These are phyloP conservation scores for Hypholoma sublateritium DNA, from an alignment of 768 basidiomycete species.

Conservation along the genomic window DNA sequence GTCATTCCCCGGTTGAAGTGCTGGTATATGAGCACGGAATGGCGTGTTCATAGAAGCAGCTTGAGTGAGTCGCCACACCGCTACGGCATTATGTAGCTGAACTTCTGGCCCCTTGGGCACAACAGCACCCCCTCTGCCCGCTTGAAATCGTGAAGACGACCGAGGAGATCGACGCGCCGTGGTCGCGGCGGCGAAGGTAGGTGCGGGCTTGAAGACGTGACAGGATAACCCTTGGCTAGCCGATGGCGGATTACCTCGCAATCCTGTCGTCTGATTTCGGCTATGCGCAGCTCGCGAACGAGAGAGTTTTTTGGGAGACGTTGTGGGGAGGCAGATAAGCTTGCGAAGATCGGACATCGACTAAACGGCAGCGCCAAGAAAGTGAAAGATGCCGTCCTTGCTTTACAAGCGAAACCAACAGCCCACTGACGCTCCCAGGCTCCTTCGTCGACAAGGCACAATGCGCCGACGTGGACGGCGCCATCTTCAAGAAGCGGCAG, in stretches of 20 bases:
- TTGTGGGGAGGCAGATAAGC: constrained; percentile 60
- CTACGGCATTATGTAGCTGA: too few relatives aligned
- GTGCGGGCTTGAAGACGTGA: too few relatives aligned
- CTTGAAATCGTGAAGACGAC: too few relatives aligned
- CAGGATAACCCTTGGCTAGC: too few relatives aligned
- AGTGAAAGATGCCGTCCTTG: constrained; percentile 76
- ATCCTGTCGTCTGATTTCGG: constrained; percentile 85
- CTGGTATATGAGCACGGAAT: too few relatives aligned
- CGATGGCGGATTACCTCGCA: constrained; percentile 88
- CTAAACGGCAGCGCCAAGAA: constrained; percentile 96
- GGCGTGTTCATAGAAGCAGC: too few relatives aligned
- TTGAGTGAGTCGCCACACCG: too few relatives aligned
- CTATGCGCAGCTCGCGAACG: constrained; percentile 85
- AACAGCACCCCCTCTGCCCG: too few relatives aligned
- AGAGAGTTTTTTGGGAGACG: constrained; percentile 74
- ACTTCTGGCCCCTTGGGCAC: too few relatives aligned
- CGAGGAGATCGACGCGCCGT: too few relatives aligned
- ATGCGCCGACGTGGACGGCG: constrained; percentile 83
- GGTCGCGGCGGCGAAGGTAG: too few relatives aligned
- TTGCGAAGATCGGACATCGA: constrained; percentile 81
- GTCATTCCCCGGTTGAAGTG: too few relatives aligned
- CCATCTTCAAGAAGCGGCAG: constrained; percentile 81
- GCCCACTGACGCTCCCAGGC: constrained; percentile 42
- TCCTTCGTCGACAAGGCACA: constrained; percentile 86
- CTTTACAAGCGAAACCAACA: neutral